Percentiles rank a stretch among this genome's conserved stretches.
phyloP scores from a whole-genome alignment of 2,329 filamentous ascomycete species.

The Fusarium decemcellulare region DNA sequence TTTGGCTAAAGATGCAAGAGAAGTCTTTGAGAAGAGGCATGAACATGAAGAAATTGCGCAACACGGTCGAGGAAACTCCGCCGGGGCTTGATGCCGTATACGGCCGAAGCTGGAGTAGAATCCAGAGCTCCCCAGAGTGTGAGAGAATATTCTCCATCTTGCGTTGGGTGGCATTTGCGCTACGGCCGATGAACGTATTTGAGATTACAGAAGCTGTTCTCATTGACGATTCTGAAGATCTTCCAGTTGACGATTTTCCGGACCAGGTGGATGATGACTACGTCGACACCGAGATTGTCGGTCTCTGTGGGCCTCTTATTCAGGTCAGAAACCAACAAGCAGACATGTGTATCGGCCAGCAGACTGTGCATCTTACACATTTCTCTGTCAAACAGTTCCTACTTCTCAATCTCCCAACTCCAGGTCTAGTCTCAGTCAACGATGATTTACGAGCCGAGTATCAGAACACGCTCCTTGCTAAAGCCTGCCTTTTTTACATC shows the following conservation, averaged over 20 bases:
- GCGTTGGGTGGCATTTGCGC: slow-evolving; percentile 47
- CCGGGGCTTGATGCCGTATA: slow-evolving; percentile 47
- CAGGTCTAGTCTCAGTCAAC: background rate
- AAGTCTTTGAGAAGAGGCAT: slow-evolving; percentile 40
- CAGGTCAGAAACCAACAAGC: accelerated
- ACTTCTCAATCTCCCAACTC: background rate
- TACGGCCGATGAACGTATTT: slow-evolving; percentile 18
- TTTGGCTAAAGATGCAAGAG: slow-evolving; percentile 51
- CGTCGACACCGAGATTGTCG: slow-evolving; percentile 1
- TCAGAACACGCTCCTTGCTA: background rate
- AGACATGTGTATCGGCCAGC: background rate
- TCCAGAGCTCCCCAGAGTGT: slow-evolving; percentile 20
- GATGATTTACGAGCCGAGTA: background rate
- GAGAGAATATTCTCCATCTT: slow-evolving; percentile 47
- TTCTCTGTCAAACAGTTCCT: slow-evolving; percentile 14
- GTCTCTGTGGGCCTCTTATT: background rate
- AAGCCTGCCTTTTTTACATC: background rate
- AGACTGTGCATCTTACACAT: background rate
- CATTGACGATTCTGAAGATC: accelerated
- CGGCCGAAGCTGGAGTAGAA: slow-evolving; percentile 49
- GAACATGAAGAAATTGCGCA: slow-evolving; percentile 48
- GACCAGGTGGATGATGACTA: slow-evolving; percentile 1
- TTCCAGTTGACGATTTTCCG: accelerated
- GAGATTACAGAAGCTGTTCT: background rate
- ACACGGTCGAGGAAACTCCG: slow-evolving; percentile 47